Evolutionary conservation across 2,329 filamentous ascomycete genomes (phyloP).

Genomic region (Gaeumannomyces tritici): DNA sequence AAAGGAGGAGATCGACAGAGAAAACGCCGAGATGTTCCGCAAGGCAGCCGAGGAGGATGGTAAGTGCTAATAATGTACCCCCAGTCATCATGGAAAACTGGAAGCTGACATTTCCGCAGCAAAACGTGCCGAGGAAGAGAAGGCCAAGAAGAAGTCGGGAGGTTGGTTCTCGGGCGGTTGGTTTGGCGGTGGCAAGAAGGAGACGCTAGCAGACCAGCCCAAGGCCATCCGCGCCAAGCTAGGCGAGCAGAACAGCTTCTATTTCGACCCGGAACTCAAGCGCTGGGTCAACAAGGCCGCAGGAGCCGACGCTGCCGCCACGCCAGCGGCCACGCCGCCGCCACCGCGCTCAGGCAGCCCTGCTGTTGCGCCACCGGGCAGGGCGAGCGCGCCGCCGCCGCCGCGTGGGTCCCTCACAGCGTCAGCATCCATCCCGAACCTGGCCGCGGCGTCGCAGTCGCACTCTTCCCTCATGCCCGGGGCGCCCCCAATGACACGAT

Average conservation of each 20-base stretch:
- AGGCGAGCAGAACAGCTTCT: constrained; percentile 85
- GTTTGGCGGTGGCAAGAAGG: constrained; percentile 70
- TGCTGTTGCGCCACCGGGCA: constrained; percentile 35
- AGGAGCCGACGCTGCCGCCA: constrained; percentile 48
- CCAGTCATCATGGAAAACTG: constrained; percentile 8
- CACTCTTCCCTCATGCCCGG: constrained; percentile 13
- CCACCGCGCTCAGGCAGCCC: constrained; percentile 34
- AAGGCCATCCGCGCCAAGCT: constrained; percentile 86
- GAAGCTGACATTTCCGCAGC: constrained; percentile 28
- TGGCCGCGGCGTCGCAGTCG: constrained; percentile 19
- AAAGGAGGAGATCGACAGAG: constrained; percentile 61
- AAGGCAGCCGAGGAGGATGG: constrained; percentile 72
- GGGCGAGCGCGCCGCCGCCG: constrained; percentile 16
- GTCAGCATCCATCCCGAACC: constrained; percentile 8
- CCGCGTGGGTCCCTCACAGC: constrained; percentile 11
- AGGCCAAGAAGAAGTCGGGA: constrained; percentile 48
- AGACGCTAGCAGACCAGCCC: constrained; percentile 45
- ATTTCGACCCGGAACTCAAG: constrained; percentile 92
- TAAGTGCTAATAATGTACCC: constrained; percentile 24
- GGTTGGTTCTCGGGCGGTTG: constrained; percentile 82
- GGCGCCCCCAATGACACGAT: constrained; percentile 36
- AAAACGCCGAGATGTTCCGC: constrained; percentile 77
- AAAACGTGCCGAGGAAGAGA: constrained; percentile 47
- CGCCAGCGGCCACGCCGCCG: constrained; percentile 67
- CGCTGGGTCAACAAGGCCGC: constrained; percentile 98